Percentiles rank a stretch among this genome's conserved stretches.
phyloP scores from a whole-genome alignment of 352 stramenopile species.

The Phytophthora europaea region DNA sequence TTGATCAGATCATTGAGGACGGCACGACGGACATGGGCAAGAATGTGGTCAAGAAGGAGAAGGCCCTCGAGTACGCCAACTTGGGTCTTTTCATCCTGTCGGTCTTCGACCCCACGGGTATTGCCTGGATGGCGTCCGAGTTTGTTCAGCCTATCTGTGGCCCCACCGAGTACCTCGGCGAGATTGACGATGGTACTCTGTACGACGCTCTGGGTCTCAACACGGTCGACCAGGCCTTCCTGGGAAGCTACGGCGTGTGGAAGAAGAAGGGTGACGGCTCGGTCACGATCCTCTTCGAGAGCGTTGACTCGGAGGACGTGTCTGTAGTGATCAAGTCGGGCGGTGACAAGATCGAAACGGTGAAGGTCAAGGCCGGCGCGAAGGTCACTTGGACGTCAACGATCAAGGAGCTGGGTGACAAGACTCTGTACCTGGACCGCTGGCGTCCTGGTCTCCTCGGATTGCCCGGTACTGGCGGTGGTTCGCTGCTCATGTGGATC shows the following conservation, averaged over 20 bases:
- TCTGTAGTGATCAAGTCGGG: slow-evolving; percentile 40
- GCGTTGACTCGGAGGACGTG: slow-evolving; percentile 31
- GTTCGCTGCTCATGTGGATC: slow-evolving; percentile 36
- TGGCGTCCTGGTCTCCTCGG: slow-evolving; percentile 33
- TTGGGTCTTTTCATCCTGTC: slow-evolving; percentile 53
- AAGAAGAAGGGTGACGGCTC: slow-evolving; percentile 48
- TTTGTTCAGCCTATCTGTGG: slow-evolving; percentile 71
- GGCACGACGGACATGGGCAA: slow-evolving; percentile 43
- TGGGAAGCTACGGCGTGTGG: slow-evolving; percentile 52
- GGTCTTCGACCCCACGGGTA: slow-evolving; percentile 58
- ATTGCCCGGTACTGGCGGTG: slow-evolving; percentile 28
- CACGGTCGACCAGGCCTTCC: slow-evolving; percentile 52
- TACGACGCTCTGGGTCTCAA: slow-evolving; percentile 53
- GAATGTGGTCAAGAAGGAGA: slow-evolving; percentile 30
- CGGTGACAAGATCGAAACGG: slow-evolving; percentile 29
- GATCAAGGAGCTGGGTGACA: slow-evolving; percentile 34
- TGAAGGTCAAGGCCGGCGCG: slow-evolving; percentile 26
- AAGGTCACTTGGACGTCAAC: slow-evolving; percentile 35
- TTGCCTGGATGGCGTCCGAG: slow-evolving; percentile 56
- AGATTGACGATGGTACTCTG: slow-evolving; percentile 59
- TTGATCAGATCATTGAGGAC: slow-evolving; percentile 41
- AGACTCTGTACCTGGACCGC: slow-evolving; percentile 43
- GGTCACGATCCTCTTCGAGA: slow-evolving; percentile 36
- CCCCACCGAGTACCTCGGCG: slow-evolving; percentile 50
- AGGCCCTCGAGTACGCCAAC: slow-evolving; percentile 31